Evolutionary conservation across 192 early-diverging fungal species (phyloP), one percentile per base, ranked within the genome.

Genomic region (Backusella tarrabulga): DNA sequence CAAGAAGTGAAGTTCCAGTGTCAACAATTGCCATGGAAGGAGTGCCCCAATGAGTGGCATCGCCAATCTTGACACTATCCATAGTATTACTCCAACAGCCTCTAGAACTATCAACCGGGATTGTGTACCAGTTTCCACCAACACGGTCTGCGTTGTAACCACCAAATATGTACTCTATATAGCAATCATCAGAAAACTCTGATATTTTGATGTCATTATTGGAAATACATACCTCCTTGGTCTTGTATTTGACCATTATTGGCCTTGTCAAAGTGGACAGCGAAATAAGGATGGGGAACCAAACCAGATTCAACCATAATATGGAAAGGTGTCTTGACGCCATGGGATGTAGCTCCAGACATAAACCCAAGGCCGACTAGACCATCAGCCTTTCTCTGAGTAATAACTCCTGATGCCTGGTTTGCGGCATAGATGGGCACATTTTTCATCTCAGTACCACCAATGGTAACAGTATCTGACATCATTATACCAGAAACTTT

Each of bases 1-100:
- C 81, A 72, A 92, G 82, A n/a, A 91, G 73, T 26, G 87, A 90
- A 19, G 90, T 89, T 56, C 91, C 91, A 11, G 91, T 90, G 71
- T 92, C 90, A 44, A 92, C 34, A 67, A 92, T 89, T 26, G 84
- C 85, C 1, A 15, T 17, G 40, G 68, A 74, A 35, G 68, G 41
- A 46, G 12, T 32, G 35, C 19, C n/a, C 29, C 19, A 1, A 54
- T 71, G 17, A 46, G 44, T 17, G 4, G 6, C 52, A 19, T 19
- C n/a, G n/a, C 32, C 46, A 6, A 67, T 34, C 0, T 29, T 29
- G 2, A 77, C 19, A 15, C 36, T 12, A 52, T 70, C 42, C 14
- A 70, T 34, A 11, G 21, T 35, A 36, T 71, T 77, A 5, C 76
- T 69, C 73, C 73, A 80, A 26, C 17, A 72, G 17, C 79, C 79